These are phyloP conservation scores for Suhomyces sp. DNA, from an alignment of 805 yeast species.

Conservation along the genomic window DNA sequence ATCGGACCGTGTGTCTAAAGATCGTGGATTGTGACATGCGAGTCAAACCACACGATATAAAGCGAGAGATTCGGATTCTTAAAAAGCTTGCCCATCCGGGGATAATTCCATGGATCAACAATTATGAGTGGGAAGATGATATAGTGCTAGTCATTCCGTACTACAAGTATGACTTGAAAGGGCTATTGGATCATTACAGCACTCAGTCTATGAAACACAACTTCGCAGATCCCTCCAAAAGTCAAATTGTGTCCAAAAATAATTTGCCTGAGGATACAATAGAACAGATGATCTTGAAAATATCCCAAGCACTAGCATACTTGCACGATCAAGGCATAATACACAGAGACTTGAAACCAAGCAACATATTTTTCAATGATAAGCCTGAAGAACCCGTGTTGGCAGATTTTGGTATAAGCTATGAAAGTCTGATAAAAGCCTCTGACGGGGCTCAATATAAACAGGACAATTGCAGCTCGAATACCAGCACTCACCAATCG, in stretches of 20 bases:
- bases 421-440: conserved; percentile 14
- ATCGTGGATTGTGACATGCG: conserved; percentile 37
- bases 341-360: conserved; percentile 43
- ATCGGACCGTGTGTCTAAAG: conserved; percentile 22
- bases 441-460: conserved; percentile 10
- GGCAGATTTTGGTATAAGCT: conserved; percentile 65
- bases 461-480: not conserved
- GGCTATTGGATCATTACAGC: conserved; percentile 18
- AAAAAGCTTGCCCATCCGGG: conserved; percentile 14
- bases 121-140: conserved; percentile 29
- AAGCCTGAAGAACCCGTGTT: conserved; percentile 31
- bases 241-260: not conserved
- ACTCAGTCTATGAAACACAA: conserved; percentile 23
- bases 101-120: conserved; percentile 19
- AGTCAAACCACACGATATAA: conserved; percentile 35
- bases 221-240: conserved; percentile 14
- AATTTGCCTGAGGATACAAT: conserved; percentile 3
- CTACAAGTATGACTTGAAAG: conserved; percentile 26
- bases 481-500: not conserved
- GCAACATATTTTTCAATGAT: conserved; percentile 31
- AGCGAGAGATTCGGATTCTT: conserved; percentile 29
- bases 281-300: conserved; percentile 8
- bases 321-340: conserved; percentile 34
- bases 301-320: conserved; percentile 24
- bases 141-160: conserved; percentile 30